Evolutionary conservation across 805 yeast species (phyloP).

Genomic region (Wickerhamomyces silvicola): DNA sequence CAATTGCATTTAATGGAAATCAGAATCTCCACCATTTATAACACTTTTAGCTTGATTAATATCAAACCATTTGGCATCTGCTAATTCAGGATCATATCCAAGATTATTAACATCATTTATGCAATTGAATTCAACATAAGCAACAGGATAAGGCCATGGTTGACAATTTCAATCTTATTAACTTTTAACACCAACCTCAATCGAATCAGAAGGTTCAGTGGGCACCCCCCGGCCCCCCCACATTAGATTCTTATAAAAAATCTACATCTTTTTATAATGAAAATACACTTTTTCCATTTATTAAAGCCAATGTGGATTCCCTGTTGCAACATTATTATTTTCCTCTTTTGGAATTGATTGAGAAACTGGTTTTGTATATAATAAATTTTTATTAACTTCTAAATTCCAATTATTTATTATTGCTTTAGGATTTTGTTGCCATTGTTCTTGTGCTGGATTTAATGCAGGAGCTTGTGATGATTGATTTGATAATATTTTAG

Average conservation of each 20-base stretch:
- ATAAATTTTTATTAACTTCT: too few species aligned
- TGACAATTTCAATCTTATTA: too few species aligned
- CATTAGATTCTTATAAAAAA: too few species aligned
- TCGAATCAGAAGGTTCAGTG: conserved; percentile 90
- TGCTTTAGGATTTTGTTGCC: conserved; percentile 3
- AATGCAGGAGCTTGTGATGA: conserved; percentile 6
- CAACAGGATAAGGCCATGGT: conserved; percentile 98
- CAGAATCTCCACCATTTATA: conserved; percentile 17
- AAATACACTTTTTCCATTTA: too few species aligned
- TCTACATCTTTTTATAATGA: too few species aligned
- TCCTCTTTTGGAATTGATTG: conserved; percentile 1
- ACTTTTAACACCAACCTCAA: too few species aligned
- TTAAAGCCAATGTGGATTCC: conserved; percentile 2
- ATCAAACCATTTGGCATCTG: conserved; percentile 83
- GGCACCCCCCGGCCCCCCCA: too few species aligned
- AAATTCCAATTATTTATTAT: neutral
- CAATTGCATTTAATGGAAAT: conserved; percentile 24
- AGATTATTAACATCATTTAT: conserved; percentile 57
- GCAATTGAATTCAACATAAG: conserved; percentile 64
- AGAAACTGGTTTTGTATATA: neutral
- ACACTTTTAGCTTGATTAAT: conserved; percentile 42
- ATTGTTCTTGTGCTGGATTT: conserved; percentile 9
- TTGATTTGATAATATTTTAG: conserved; percentile 5
- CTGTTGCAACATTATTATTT: neutral
- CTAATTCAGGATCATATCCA: conserved; percentile 80